Evolutionary conservation across 345 rosid genomes (phyloP), one percentile per base, ranked within the genome.

Genomic region (Salix brachista): DNA sequence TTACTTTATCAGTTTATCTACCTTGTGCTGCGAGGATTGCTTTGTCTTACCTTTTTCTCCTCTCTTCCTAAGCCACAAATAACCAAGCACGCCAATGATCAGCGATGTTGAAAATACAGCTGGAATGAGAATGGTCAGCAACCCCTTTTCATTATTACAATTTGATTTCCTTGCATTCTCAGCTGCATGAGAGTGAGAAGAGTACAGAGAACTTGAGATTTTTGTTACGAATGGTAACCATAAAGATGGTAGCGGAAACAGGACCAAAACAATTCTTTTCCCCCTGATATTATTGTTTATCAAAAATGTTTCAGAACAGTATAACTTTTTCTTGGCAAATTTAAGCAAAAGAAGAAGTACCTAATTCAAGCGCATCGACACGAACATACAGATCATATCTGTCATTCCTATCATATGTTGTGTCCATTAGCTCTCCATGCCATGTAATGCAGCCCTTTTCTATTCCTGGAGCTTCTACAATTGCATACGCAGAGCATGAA

Each of bases 361-460:
- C 83, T 65, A 71, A 30, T 66, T 70, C 79, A 62, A 64, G 4
- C 2, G 83, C 83, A 54, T 71, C 83, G 6, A 75, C 79, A 0
- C 83, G 58, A 65, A 80, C 83, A 65, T 75, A 65, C 26, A 56
- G 13, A 71, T 75, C 60, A 17, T 41, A 4, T 28, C 52, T 28
- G 26, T 21, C 77, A 26, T 30, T 25, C 13, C 16, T 4, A 12
- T 10, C 41, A 13, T 26, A 65, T 30, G n/a, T 69, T 3, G 70
- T 58, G 66, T 76, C 79, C 44, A 76, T 54, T 44, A 80, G 67
- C 8, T 80, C 69, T 8, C 73, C 82, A 42, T 70, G 70, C 79
- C 78, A 80, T 64, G 67, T 26, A 17, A 80, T 17, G 56, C 82
- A 80, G 8, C 67, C 79, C 30, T 14, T 48, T 8, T n/a, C 61